A percentile compares a stretch with the other conserved stretches of the same genome.
Conservation (phyloP, 2,329 filamentous ascomycete genomes). For the Microsporum canis region DNA sequence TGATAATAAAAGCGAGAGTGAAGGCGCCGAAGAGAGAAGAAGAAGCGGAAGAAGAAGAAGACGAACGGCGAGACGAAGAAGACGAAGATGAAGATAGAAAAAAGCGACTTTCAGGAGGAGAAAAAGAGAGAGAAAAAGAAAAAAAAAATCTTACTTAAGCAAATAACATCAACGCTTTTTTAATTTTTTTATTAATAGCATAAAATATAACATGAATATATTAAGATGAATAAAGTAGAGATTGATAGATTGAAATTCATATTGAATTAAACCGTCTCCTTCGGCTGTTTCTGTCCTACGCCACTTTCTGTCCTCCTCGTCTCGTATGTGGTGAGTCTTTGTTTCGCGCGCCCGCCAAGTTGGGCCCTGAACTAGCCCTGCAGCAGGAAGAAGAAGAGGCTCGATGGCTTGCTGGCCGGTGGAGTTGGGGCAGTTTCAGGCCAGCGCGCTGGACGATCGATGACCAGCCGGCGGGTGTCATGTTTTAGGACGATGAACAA, state of each 20-base stretch:
- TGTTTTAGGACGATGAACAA: neutral
- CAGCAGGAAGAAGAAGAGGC: neutral
- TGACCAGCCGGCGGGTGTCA: neutral
- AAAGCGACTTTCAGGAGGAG: neutral
- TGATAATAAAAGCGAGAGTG: neutral
- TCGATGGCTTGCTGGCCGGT: neutral
- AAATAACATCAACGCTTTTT: neutral
- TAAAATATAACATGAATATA: no score
- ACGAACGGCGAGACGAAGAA: constrained; percentile 1
- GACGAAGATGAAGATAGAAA: neutral
- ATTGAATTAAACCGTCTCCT: neutral
- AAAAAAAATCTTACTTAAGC: neutral
- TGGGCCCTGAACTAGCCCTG: neutral
- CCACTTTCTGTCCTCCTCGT: neutral
- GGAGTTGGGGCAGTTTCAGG: neutral
- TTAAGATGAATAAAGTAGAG: neutral
- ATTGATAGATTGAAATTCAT: no score
- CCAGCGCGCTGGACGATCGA: neutral
- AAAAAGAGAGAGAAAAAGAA: neutral
- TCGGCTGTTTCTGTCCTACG: neutral
- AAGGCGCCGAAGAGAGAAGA: neutral
- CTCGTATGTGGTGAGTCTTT: neutral
- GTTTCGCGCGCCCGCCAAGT: neutral
- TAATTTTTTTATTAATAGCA: neutral
- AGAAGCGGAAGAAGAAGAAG: neutral